phyloP scores from a whole-genome alignment of 305 asterid genomes.

The Solanum hybrid region DNA sequence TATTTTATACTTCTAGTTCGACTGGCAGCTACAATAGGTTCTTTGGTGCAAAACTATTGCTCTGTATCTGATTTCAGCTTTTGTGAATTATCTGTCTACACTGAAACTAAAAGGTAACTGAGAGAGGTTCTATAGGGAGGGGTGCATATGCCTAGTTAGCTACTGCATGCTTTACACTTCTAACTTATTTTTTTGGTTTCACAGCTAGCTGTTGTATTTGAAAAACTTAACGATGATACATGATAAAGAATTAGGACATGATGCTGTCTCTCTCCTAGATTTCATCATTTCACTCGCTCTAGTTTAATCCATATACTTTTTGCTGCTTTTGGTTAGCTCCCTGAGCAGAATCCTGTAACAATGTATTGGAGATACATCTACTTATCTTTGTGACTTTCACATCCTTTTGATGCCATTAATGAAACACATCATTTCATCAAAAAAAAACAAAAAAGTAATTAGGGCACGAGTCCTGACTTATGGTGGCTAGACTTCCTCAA shows the following conservation, averaged over 20 bases:
- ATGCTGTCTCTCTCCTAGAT: background rate
- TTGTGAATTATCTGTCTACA: background rate
- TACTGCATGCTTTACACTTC: background rate
- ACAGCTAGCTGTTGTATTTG: background rate
- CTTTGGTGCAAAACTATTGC: background rate
- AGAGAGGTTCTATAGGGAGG: background rate
- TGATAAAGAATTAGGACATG: background rate
- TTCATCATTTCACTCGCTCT: background rate
- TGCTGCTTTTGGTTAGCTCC: background rate
- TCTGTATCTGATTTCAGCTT: background rate
- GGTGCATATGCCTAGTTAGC: background rate
- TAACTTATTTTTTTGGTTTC: background rate
- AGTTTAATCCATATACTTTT: background rate
- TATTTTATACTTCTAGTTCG: background rate
- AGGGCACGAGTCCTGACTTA: background rate
- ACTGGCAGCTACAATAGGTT: background rate
- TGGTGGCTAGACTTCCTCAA: background rate
- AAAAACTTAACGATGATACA: background rate
- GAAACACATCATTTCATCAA: background rate
- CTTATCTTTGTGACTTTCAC: background rate
- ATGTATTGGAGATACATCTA: background rate
- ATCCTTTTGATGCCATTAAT: background rate
- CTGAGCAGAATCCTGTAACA: background rate
- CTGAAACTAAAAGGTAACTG: background rate
- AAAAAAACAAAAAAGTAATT: background rate